Base-by-base conservation (phyloP, 1,284 basidiomycete genomes). In the Ustilago sp. region DNA sequence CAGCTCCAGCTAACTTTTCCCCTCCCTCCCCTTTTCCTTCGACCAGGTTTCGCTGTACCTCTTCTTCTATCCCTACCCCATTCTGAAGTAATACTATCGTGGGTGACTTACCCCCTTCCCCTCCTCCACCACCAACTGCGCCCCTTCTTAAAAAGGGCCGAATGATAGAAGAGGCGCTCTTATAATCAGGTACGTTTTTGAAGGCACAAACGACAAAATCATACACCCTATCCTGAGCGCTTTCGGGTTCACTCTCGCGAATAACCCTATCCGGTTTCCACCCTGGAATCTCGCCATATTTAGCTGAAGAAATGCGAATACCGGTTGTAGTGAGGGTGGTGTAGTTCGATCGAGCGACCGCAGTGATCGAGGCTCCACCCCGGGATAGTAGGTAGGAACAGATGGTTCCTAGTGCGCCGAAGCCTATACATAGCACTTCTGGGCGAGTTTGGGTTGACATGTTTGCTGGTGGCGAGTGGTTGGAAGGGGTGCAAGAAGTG, bases 61-160 rank as follows among this genome's bases (percentile, higher is more conserved):
- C 92, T 34, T 87, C 87, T 81, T 94, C 93, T 28, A 93, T 90
- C 35, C 90, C 91, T 5, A 94, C 87, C 2, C 93, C 93, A 83
- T 94, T 94, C 87, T 93, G 92, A 51, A 94, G 86, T 15, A 93
- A 83, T 2, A 92, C 90, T 77, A 92, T 92, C 1, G 89, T 89
- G 0, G 88, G 88, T 4, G 87, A 81, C 79, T 91, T 72, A 4
- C 72, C 38, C 86, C 73, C 38, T n/a, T 41, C 54, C 45, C 17
- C 43, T 28, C 3, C 23, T 28, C 23, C 23, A 3, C 23, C 23
- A 28, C 23, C 23, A 28, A 2, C 23, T 28, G 23, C 23, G 13
- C 19, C 47, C 38, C 15, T 23, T 32, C 53, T 43, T 7, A 93
- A 87, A 1, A 92, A 87, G 1, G 92, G 90, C 23, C 87, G 86